These are phyloP conservation scores for Lactuca sativa DNA, from an alignment of 129 eudicot species.

Conservation along the genomic window DNA sequence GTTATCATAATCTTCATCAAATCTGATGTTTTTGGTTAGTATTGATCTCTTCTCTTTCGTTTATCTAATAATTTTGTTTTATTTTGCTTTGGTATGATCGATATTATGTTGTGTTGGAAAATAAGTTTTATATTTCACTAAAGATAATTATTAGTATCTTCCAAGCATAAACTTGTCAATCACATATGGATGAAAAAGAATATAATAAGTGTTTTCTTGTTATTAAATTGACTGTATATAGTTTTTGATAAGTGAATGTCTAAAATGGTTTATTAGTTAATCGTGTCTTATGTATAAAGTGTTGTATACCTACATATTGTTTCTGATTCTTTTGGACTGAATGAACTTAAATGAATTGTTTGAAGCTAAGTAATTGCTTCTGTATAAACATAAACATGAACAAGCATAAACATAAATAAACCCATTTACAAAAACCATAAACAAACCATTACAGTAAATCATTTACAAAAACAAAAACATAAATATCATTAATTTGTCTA, in stretches of 20 bases:
- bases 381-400: no score
- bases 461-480: no score
- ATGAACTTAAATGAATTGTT: no score
- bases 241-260: neutral
- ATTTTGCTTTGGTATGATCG: slow-evolving; percentile 8
- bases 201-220: slow-evolving; percentile 21
- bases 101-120: slow-evolving; percentile 8
- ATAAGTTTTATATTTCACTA: slow-evolving; percentile 8
- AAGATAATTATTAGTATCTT: slow-evolving; percentile 20
- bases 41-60: neutral
- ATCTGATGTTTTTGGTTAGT: neutral
- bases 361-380: no score
- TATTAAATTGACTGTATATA: neutral
- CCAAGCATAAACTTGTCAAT: neutral
- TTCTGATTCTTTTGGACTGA: no score
- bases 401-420: no score
- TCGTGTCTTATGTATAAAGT: no score
- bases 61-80: slow-evolving; percentile 4
- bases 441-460: no score
- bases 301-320: no score
- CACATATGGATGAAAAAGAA: neutral
- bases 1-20: neutral
- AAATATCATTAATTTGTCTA: no score
- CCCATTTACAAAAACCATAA: no score
- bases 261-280: no score